Base-by-base conservation (phyloP, 2,329 filamentous ascomycete species). In the Elsinoe arachidis region DNA sequence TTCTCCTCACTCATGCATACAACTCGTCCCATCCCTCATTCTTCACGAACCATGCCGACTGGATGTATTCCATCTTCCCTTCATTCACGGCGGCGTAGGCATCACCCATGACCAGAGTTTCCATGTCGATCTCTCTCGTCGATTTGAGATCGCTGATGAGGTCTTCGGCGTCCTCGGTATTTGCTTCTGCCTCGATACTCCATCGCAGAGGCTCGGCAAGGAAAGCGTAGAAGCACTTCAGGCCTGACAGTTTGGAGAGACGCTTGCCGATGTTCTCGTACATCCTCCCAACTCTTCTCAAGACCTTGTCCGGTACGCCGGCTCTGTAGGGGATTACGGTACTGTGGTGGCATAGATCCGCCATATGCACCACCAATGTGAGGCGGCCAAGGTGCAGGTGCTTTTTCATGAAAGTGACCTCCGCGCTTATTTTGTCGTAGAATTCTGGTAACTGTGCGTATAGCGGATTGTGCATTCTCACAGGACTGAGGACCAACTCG, bases 171-270 rank as follows among this genome's bases (percentile, higher is more conserved):
- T 53, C 26, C 2, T 21, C 6, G 7, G 3, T 9, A 6, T 38
- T 33, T 2, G 12, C 33, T 9, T 15, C 34, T 26, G 6, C 9
- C 9, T 14, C 5, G 11, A 19, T 37, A 23, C 49, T 53, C 49
- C 49, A 53, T n/a, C 19, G 17, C 34, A 53, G 7, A 9, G 49
- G 49, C 49, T 53, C 49, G n/a, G 49, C 49, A 10, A 53, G 7
- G 14, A 35, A 23, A 6, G 49, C 49, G 12, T 38, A 53, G 34
- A 53, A 53, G 34, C 12, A 33, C 6, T 39, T 15, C 9, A 53
- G n/a, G 5, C 34, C 49, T 5, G 12, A 3, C 2, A 53, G 49
- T 2, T 3, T 7, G 15, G 12, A 9, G 6, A 53, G 49, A n/a
- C 15, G 26, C 10, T 6, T 9, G 10, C 15, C 23, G 14, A 53